A percentile compares a stretch with the other conserved stretches of the same genome.
These are phyloP conservation scores for Melaleuca alternifolia DNA, from an alignment of 345 rosid species.

Conservation along the genomic window DNA sequence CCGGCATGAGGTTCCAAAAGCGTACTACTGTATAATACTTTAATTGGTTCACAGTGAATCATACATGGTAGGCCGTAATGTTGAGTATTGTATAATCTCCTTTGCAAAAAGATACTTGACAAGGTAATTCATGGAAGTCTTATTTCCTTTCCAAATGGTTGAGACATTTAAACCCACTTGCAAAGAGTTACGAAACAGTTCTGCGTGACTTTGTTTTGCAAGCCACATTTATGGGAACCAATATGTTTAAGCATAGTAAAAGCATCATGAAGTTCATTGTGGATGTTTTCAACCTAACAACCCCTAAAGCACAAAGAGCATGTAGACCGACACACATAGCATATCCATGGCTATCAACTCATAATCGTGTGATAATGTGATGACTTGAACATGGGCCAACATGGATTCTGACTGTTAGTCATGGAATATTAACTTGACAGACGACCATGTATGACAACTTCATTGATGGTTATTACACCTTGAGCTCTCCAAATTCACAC, in stretches of 20 bases:
- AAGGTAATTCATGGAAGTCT: too few species aligned
- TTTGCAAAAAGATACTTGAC: too few species aligned
- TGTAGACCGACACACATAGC: neutral
- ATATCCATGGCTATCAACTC: neutral
- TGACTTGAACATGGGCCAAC: neutral
- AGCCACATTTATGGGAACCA: neutral
- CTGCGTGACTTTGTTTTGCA: neutral
- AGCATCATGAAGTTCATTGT: neutral
- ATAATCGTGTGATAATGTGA: neutral
- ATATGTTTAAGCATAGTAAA: neutral
- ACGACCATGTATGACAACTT: neutral
- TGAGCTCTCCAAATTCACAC: neutral
- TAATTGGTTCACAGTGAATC: neutral
- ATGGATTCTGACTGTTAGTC: neutral
- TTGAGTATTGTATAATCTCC: too few species aligned
- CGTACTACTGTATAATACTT: neutral
- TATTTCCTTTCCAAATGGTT: too few species aligned
- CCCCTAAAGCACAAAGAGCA: neutral
- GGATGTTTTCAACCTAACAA: neutral
- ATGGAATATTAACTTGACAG: neutral
- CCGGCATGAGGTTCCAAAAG: neutral
- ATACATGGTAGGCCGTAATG: neutral
- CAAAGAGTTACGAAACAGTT: too few species aligned
- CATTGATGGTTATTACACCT: neutral
- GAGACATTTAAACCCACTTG: too few species aligned